Base-by-base conservation (phyloP, 352 stramenopile species). In the Globisporangium irregulare region DNA sequence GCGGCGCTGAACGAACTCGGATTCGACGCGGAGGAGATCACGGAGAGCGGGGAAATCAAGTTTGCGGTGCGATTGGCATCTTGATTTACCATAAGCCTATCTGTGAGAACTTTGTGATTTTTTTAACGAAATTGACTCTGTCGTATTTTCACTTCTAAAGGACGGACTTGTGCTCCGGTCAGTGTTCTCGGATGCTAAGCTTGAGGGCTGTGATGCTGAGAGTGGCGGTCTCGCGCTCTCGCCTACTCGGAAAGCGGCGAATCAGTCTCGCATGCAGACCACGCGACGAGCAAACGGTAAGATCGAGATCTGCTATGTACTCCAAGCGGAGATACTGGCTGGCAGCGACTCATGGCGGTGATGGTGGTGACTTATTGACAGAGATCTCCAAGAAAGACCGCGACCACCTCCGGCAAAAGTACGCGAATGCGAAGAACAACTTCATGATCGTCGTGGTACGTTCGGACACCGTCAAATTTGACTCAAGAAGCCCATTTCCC, bases 21-120 rank as follows among this genome's bases (percentile, higher is more conserved):
- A 0, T 94, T 93, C 64, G 83, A 95, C 9, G 87, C 84, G 8
- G 83, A 93, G 57, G 86, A 92, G 58, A 82, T 94, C 54, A 88
- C 78, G 1, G 81, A 91, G 36, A 85, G 72, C 15, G 86, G 87
- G 34, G 86, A 95, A 68, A 90, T 95, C 66, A 92, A 89, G 66
- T 93, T 94, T 75, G 78, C 84, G 18, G 87, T 93, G 71, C 20
- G 76, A 66, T 48, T 59, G 22, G 9, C 41, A 10, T 32, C 8
- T 10, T n/a, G 15, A 59, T 25, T 25, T 20, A 9, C 25, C 27
- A 25, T 18, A 9, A 8, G 4, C 4, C 14, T 9, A 15, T n/a
- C 10, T 15, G 5, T 59, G n/a, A 43, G 18, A 59, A 24, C 6
- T 59, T 2, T 29, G 5, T 59, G 53, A 59, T 32, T 32, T 32